phyloP scores from a whole-genome alignment of 1,284 basidiomycete genomes.

The Naganishia albida region DNA sequence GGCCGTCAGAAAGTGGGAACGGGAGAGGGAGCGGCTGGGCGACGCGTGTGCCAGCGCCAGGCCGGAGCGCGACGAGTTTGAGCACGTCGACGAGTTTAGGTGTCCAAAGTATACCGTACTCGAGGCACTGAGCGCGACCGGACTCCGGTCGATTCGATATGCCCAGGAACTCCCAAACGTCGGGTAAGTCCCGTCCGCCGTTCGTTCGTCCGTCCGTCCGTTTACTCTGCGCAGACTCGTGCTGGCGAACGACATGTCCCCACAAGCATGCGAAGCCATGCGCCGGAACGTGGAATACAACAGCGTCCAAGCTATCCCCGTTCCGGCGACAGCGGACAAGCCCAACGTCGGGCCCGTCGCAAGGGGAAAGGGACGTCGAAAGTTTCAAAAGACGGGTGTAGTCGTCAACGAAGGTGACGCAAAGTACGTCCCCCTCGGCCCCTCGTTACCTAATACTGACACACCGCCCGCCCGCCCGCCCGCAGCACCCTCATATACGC shows the following conservation, averaged over 20 bases:
- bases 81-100: slow-evolving; percentile 54
- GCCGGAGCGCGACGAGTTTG: slow-evolving; percentile 23
- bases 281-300: slow-evolving; percentile 86
- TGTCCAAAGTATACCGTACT: slow-evolving; percentile 76
- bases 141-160: slow-evolving; percentile 92
- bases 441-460: neutral
- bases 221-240: slow-evolving; percentile 65
- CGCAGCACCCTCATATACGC: slow-evolving; percentile 85
- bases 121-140: slow-evolving; percentile 95
- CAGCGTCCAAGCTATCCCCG: slow-evolving; percentile 61
- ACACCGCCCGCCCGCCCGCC: neutral
- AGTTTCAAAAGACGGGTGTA: slow-evolving; percentile 54
- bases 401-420: slow-evolving; percentile 85
- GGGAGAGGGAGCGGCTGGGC: slow-evolving; percentile 30
- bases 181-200: slow-evolving; percentile 60
- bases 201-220: neutral
- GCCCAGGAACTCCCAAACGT: slow-evolving; percentile 94
- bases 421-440: slow-evolving; percentile 66
- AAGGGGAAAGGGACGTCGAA: slow-evolving; percentile 58
- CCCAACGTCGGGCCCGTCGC: slow-evolving; percentile 36
- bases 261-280: slow-evolving; percentile 83
- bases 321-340: slow-evolving; percentile 28
- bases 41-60: slow-evolving; percentile 16
- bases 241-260: slow-evolving; percentile 89
- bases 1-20: slow-evolving; percentile 20